phyloP scores from a whole-genome alignment of 2,329 filamentous ascomycete species.

The Neofusicoccum umdonicola region DNA sequence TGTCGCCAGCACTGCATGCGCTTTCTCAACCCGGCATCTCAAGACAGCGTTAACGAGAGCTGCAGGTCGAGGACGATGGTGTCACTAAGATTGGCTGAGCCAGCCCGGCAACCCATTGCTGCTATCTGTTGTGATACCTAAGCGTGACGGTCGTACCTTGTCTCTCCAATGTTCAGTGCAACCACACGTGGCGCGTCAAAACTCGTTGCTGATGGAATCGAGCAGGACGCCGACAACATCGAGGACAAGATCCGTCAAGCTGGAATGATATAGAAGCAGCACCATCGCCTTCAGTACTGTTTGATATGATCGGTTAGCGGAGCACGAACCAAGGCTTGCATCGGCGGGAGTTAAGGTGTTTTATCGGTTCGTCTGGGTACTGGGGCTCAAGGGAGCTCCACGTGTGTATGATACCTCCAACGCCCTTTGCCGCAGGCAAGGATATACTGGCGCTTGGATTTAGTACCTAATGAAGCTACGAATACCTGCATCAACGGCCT shows the following conservation, averaged over 20 bases:
- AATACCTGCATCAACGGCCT: conserved; percentile 9
- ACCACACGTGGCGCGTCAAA: background rate
- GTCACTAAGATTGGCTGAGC: conserved; percentile 27
- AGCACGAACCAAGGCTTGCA: background rate
- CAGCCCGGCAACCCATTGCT: background rate
- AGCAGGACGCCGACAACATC: conserved; percentile 5
- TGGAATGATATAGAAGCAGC: conserved; percentile 4
- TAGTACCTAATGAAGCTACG: conserved; percentile 17
- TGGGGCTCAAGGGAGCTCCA: conserved; percentile 1
- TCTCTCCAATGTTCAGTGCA: background rate
- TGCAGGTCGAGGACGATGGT: conserved; percentile 41
- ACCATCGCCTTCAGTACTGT: background rate
- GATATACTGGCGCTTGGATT: conserved; percentile 15
- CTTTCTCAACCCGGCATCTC: background rate
- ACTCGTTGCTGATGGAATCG: background rate
- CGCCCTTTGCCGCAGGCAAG: conserved; percentile 19
- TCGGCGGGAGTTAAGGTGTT: conserved; percentile 13
- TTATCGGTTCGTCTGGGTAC: background rate
- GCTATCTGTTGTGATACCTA: background rate
- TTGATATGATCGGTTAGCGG: background rate
- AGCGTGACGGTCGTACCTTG: conserved; percentile 9
- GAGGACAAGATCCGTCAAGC: conserved; percentile 7
- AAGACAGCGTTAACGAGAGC: conserved; percentile 2
- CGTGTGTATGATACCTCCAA: conserved; percentile 17
- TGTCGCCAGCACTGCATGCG: conserved; percentile 12